Conservation (phyloP, 352 stramenopile species). For the Phytophthora podocarpi region DNA sequence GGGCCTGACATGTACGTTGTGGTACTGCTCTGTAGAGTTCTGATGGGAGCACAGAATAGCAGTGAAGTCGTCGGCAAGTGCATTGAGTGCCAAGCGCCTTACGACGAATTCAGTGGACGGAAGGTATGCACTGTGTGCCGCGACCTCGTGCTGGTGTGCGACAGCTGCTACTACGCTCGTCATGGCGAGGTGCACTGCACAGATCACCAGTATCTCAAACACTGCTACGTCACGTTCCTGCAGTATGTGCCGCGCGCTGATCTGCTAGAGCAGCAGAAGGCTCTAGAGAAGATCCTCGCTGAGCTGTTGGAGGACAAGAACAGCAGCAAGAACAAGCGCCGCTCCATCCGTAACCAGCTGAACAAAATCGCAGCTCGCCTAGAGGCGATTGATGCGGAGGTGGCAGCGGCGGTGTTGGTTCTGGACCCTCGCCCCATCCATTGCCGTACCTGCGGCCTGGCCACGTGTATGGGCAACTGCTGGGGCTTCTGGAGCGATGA, state of each 20-base stretch:
- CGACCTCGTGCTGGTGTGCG: slow-evolving; percentile 72
- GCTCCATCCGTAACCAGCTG: slow-evolving; percentile 73
- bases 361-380: slow-evolving; percentile 61
- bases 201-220: slow-evolving; percentile 74
- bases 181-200: slow-evolving; percentile 76
- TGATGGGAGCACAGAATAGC: slow-evolving; percentile 58
- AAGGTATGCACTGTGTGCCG: slow-evolving; percentile 79
- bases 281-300: slow-evolving; percentile 59
- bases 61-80: slow-evolving; percentile 76
- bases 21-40: slow-evolving; percentile 39
- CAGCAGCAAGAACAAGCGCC: slow-evolving; percentile 73
- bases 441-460: slow-evolving; percentile 64
- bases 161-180: slow-evolving; percentile 59
- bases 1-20: background rate
- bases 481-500: slow-evolving; percentile 81
- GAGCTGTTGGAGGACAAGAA: slow-evolving; percentile 52
- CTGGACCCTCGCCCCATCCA: slow-evolving; percentile 56
- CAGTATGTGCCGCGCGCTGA: slow-evolving; percentile 60
- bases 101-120: slow-evolving; percentile 69
- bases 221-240: slow-evolving; percentile 75
- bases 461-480: slow-evolving; percentile 66
- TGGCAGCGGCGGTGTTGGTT: slow-evolving; percentile 34
- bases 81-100: slow-evolving; percentile 59
- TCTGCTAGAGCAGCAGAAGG: slow-evolving; percentile 47
- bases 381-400: slow-evolving; percentile 41